Evolutionary conservation across 257 asterid genomes (phyloP).

Genomic region (Anisodus tanguticus): DNA sequence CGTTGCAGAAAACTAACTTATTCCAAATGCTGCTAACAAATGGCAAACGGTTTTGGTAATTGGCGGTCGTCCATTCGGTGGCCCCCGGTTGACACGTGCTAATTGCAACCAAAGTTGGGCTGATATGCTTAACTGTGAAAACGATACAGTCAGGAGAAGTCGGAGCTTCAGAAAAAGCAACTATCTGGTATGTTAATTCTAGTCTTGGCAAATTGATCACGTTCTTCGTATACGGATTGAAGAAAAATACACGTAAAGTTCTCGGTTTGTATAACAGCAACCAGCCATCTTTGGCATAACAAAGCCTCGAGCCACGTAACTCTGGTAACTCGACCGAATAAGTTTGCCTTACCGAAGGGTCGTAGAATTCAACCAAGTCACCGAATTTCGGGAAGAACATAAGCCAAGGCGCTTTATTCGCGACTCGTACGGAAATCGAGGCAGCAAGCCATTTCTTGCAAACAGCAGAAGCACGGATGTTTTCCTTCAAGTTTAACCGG

Average conservation of each 20-base stretch:
- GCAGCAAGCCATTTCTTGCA: slow-evolving; percentile 72
- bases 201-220: slow-evolving; percentile 63
- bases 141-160: slow-evolving; percentile 69
- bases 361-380: slow-evolving; percentile 74
- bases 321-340: slow-evolving; percentile 76
- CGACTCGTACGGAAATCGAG: slow-evolving; percentile 62
- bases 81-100: slow-evolving; percentile 83
- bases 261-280: slow-evolving; percentile 69
- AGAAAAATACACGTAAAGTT: slow-evolving; percentile 59
- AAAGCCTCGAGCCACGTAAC: slow-evolving; percentile 63
- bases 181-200: slow-evolving; percentile 60
- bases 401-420: slow-evolving; percentile 78
- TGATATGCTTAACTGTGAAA: slow-evolving; percentile 71
- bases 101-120: slow-evolving; percentile 61
- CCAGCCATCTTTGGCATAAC: slow-evolving; percentile 86
- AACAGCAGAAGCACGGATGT: slow-evolving; percentile 81
- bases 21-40: slow-evolving; percentile 82
- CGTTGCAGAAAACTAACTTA: slow-evolving; percentile 70
- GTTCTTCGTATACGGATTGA: slow-evolving; percentile 72
- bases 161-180: slow-evolving; percentile 84
- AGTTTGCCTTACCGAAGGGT: slow-evolving; percentile 66
- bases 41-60: slow-evolving; percentile 68
- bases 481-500: slow-evolving; percentile 63
- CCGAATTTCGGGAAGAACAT: slow-evolving; percentile 76
- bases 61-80: slow-evolving; percentile 61